Evolutionary conservation across 2,329 filamentous ascomycete genomes (phyloP), one percentile per base, ranked within the genome.

Genomic region (Talaromyces sp.): DNA sequence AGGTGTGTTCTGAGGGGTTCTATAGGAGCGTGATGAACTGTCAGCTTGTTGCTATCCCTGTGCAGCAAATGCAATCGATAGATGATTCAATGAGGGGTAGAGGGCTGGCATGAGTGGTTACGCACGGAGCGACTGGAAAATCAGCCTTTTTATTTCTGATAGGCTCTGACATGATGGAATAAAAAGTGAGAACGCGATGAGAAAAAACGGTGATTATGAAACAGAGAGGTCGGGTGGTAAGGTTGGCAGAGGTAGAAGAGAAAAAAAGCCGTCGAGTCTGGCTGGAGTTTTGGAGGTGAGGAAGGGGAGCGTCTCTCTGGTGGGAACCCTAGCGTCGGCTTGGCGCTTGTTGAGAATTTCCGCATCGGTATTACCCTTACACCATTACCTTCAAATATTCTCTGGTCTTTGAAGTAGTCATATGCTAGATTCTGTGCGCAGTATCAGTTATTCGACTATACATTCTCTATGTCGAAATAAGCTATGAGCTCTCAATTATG

Each of bases 1-100:
- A 70, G 95, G 95, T 62, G 95, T 99, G 83, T 99, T 99, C 82
- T 99, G 95, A 74, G 95, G 95, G 75, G 95, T 99, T 73, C 95
- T 98, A 79, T 75, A 71, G 40, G 65, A 66, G 39, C 66, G 66
- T 57, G 59, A 46, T 59, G 54, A 64, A 37, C 48, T 39, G 50
- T 61, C 48, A 64, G 63, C 48, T 55, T 37, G 64, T 63, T 58
- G 61, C 66, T 68, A 66, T 67, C 42, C 31, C 60, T 55, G 54
- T 33, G 48, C 37, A 39, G 42, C 44, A 37, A 14, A 28, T 56
- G 54, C 31, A 39, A 50, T 57, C 42, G 56, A 59, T 39, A n/a
- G 21, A 56, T 39, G 35, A 25, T 31, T 39, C 12, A 60, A 55
- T 62, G 63, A 62, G 63, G 59, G 63, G 63, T 44, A 56, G 56